Conservation (phyloP, 2,329 filamentous ascomycete genomes). For the Monilinia polystroma region DNA sequence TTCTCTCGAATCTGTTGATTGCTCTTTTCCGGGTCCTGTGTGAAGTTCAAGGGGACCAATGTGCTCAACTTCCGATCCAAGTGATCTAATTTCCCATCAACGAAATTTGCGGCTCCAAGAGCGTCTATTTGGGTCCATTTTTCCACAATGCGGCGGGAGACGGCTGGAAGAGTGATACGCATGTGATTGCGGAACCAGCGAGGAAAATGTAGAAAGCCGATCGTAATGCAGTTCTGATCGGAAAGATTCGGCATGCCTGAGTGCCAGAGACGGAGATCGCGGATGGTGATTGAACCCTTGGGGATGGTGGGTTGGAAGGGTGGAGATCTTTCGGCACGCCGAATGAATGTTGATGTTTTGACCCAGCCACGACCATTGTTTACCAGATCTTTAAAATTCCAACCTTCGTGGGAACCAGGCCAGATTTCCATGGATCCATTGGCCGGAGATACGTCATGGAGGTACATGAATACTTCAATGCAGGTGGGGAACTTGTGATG, state of each 20-base stretch:
- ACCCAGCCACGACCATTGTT: conserved; percentile 22
- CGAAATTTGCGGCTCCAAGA: conserved; percentile 3
- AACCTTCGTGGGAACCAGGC: conserved; percentile 46
- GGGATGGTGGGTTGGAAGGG: conserved; percentile 21
- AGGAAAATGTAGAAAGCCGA: conserved; percentile 41
- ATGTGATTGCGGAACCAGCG: conserved; percentile 23
- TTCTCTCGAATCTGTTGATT: conserved; percentile 6
- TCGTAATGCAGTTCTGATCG: conserved; percentile 51
- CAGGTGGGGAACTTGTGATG: conserved; percentile 52
- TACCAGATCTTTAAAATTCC: conserved; percentile 11
- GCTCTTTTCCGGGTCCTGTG: not conserved
- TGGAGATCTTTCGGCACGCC: conserved; percentile 21
- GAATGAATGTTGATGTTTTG: conserved; percentile 39
- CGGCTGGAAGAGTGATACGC: not conserved
- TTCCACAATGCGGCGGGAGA: not conserved
- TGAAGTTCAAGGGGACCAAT: conserved; percentile 16
- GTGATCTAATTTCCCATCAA: conserved; percentile 14
- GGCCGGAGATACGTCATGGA: conserved; percentile 45
- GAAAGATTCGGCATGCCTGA: conserved; percentile 59
- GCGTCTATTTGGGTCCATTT: conserved; percentile 17
- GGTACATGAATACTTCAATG: conserved; percentile 48
- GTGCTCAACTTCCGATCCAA: not conserved
- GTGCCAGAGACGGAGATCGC: conserved; percentile 42
- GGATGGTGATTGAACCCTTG: conserved; percentile 25
- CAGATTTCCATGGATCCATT: conserved; percentile 54